These are phyloP conservation scores for Tetrapisispora namnaoensis DNA, from an alignment of 805 yeast species.

Conservation along the genomic window DNA sequence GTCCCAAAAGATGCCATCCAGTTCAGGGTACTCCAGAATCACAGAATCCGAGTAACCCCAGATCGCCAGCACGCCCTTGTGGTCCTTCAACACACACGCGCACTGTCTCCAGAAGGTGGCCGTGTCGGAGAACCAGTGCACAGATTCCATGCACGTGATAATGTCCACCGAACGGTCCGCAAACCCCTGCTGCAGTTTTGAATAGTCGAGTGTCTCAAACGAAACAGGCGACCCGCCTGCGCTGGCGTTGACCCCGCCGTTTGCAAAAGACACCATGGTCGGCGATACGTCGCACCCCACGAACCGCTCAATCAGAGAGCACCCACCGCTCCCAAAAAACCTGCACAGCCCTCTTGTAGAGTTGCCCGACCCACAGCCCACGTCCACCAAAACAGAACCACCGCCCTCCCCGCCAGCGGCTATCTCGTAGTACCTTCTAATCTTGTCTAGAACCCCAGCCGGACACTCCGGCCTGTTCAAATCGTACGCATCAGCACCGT, in stretches of 20 bases:
- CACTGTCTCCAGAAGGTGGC: conserved; percentile 42
- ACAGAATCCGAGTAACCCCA: conserved; percentile 77
- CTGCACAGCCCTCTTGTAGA: conserved; percentile 43
- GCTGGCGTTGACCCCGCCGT: background rate
- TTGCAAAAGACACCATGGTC: conserved; percentile 45
- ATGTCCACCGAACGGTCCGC: conserved; percentile 40
- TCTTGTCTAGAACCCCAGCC: conserved; percentile 33
- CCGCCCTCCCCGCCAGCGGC: background rate
- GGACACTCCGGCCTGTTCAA: conserved; percentile 64
- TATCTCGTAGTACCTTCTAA: conserved; percentile 31
- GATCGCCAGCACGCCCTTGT: conserved; percentile 55
- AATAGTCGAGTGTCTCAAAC: conserved; percentile 28
- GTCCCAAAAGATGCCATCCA: conserved; percentile 44
- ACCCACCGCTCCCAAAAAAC: conserved; percentile 27
- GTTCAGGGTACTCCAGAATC: conserved; percentile 41
- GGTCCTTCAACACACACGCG: conserved; percentile 40
- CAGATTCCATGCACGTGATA: conserved; percentile 72
- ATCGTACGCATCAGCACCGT: conserved; percentile 44
- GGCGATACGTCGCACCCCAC: conserved; percentile 56
- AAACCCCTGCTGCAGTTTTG: conserved; percentile 8
- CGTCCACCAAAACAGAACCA: conserved; percentile 38
- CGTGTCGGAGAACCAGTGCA: conserved; percentile 69
- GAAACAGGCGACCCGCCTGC: background rate
- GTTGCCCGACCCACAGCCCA: conserved; percentile 77
- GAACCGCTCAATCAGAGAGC: conserved; percentile 21